Evolutionary conservation across 179 eudicot genomes (phyloP).

Genomic region (Beta macrorhiza): DNA sequence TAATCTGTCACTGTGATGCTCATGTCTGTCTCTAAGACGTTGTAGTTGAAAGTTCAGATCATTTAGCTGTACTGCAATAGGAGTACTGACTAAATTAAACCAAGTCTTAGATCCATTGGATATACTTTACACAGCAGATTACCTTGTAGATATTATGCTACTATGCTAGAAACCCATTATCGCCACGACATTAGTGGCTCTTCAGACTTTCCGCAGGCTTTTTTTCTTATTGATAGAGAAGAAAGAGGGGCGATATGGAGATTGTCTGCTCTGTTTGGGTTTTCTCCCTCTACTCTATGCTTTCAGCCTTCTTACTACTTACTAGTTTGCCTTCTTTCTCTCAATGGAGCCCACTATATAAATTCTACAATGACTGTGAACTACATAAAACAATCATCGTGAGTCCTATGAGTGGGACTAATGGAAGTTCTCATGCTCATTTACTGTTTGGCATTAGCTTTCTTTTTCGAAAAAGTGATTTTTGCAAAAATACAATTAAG

Average conservation of each 20-base stretch:
- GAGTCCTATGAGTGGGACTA: neutral
- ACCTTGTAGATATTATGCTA: neutral
- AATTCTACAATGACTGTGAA: neutral
- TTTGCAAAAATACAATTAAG: neutral
- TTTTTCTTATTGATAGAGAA: no score
- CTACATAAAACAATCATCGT: neutral
- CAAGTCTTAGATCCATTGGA: neutral
- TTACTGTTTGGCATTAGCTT: neutral
- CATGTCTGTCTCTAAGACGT: no score
- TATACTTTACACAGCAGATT: neutral
- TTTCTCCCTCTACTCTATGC: no score
- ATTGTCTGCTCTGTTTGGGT: no score
- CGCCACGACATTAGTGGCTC: no score
- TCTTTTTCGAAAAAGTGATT: neutral
- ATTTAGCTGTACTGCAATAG: neutral
- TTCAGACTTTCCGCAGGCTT: no score
- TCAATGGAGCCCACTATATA: neutral
- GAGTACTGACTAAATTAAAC: neutral
- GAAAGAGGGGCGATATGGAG: no score
- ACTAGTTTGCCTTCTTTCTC: no score
- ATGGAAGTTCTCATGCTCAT: conserved; percentile 6
- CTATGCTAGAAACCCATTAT: neutral
- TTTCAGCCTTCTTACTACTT: no score
- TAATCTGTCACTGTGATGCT: neutral
- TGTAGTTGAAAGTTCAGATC: neutral